These are phyloP conservation scores for Claviceps spartinae DNA, from an alignment of 2,329 filamentous ascomycete species.

Conservation along the genomic window DNA sequence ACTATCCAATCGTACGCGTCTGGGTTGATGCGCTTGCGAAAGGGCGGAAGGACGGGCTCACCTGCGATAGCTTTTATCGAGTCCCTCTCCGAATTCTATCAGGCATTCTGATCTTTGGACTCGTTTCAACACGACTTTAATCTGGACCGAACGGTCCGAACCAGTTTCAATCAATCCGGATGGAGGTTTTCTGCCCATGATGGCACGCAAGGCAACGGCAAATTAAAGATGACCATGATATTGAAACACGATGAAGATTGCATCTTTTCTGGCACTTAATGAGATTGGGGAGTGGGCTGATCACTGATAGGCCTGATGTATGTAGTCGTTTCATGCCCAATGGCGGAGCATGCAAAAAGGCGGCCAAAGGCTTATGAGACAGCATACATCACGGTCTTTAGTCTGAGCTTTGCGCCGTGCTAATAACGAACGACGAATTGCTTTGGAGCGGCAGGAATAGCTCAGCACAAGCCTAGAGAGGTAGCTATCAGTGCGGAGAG, in stretches of 20 bases:
- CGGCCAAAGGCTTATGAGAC: not conserved
- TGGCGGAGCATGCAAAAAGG: not conserved
- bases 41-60: not conserved
- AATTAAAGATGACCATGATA: not conserved
- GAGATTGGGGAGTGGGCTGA: not conserved
- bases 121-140: not conserved
- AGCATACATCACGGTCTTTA: no score
- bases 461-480: not conserved
- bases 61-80: not conserved
- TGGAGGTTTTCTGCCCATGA: not conserved
- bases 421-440: not conserved
- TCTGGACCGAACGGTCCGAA: not conserved
- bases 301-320: not conserved
- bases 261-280: no score
- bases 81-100: not conserved
- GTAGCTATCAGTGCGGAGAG: not conserved
- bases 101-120: not conserved
- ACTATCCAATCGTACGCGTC: constrained; percentile 1
- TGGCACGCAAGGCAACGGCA: not conserved
- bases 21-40: not conserved
- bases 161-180: not conserved
- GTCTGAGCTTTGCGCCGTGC: no score
- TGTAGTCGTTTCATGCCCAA: not conserved
- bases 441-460: not conserved
- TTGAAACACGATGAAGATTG: not conserved